Evolutionary conservation across 495 filamentous ascomycete genomes (phyloP).

Genomic region (Hypoxylon rickii): DNA sequence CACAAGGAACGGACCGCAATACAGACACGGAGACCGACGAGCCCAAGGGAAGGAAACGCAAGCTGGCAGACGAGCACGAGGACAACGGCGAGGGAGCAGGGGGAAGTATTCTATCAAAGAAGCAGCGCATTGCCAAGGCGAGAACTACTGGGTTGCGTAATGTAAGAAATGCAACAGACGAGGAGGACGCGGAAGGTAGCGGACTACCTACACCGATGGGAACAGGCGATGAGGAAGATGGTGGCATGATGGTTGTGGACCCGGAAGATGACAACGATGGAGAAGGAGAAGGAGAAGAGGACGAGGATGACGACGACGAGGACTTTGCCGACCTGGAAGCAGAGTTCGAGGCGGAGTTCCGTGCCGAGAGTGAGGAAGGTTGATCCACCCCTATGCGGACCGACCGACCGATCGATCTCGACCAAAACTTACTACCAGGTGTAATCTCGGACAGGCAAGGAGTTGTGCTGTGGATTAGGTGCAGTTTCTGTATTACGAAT

Average conservation of each 20-base stretch:
- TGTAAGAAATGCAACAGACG: conserved; percentile 46
- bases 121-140: conserved; percentile 56
- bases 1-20: conserved; percentile 43
- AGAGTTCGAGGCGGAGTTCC: conserved; percentile 69
- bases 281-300: conserved; percentile 31
- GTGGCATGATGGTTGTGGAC: neutral
- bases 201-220: conserved; percentile 56
- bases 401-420: too few species aligned
- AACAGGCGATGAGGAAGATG: conserved; percentile 58
- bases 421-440: too few species aligned
- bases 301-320: conserved; percentile 47
- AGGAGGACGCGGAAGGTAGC: conserved; percentile 41
- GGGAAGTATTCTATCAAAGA: conserved; percentile 38
- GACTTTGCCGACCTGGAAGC: conserved; percentile 68
- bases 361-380: conserved; percentile 49
- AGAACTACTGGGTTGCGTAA: conserved; percentile 54
- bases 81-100: conserved; percentile 37
- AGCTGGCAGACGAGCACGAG: conserved; percentile 42
- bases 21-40: conserved; percentile 36
- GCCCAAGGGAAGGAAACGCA: conserved; percentile 33
- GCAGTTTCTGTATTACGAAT: conserved; percentile 24
- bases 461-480: neutral
- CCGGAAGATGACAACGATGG: conserved; percentile 39
- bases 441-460: too few species aligned
- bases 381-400: conserved; percentile 5